Conservation (phyloP, 371 early-diverging fungal species). For the Haplosporangium sp. region DNA sequence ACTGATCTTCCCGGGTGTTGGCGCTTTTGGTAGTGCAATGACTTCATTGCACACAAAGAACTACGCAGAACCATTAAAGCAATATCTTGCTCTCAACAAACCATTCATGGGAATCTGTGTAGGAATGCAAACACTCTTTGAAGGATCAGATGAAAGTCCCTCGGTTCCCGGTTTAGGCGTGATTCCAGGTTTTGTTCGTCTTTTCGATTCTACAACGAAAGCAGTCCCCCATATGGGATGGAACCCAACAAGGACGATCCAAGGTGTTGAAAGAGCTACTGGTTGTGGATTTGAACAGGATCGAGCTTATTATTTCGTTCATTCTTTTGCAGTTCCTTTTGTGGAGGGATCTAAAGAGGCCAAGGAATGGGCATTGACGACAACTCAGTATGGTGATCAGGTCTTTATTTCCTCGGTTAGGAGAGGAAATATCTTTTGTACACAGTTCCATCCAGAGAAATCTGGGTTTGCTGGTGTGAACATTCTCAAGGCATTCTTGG, state of each 20-base stretch:
- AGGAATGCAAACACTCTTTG: constrained; percentile 96
- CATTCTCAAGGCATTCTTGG: constrained; percentile 85
- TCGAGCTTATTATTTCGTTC: constrained; percentile 94
- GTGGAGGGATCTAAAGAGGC: constrained; percentile 58
- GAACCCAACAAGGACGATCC: constrained; percentile 75
- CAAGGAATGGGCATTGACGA: constrained; percentile 77
- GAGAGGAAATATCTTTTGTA: constrained; percentile 90
- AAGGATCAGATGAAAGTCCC: constrained; percentile 91
- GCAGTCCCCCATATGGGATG: constrained; percentile 99
- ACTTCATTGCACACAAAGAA: constrained; percentile 79
- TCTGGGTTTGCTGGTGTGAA: constrained; percentile 90
- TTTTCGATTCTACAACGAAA: constrained; percentile 76
- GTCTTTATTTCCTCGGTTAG: constrained; percentile 86
- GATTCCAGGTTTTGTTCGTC: constrained; percentile 78
- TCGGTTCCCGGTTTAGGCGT: constrained; percentile 87
- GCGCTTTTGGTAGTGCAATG: constrained; percentile 96
- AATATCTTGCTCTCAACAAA: constrained; percentile 84
- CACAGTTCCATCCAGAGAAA: constrained; percentile 99
- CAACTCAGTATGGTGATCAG: constrained; percentile 91
- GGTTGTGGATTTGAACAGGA: constrained; percentile 61
- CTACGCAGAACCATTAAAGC: constrained; percentile 82
- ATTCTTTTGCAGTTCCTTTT: constrained; percentile 90
- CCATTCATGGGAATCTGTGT: constrained; percentile 98
- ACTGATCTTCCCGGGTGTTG: constrained; percentile 98
- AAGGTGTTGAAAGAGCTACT: constrained; percentile 39